These are phyloP conservation scores for Brassica balearica DNA, from an alignment of 441 rosid species.

Conservation along the genomic window DNA sequence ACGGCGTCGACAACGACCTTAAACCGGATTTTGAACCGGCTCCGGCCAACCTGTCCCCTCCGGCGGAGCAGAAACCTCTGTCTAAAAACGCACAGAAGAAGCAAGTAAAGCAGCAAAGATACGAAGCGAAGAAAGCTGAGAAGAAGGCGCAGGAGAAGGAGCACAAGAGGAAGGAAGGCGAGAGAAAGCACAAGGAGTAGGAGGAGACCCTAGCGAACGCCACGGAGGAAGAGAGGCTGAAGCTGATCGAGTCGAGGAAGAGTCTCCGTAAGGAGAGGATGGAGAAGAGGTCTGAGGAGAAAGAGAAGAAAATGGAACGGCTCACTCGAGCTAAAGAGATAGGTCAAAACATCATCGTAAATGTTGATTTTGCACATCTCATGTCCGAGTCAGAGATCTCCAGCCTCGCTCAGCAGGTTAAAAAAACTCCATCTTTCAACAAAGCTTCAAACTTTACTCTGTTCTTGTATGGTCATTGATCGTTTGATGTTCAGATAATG, in stretches of 20 bases:
- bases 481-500: conserved; percentile 89
- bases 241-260: conserved; percentile 73
- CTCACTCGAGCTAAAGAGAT: conserved; percentile 60
- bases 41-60: neutral
- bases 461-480: neutral
- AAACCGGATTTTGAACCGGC: conserved; percentile 26
- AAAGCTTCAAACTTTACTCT: conserved; percentile 12
- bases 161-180: conserved; percentile 66
- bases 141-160: conserved; percentile 76
- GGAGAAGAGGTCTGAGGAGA: conserved; percentile 77
- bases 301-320: conserved; percentile 61
- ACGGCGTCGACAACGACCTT: conserved; percentile 21
- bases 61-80: conserved; percentile 38
- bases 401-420: conserved; percentile 88
- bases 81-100: conserved; percentile 85
- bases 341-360: conserved; percentile 75
- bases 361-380: conserved; percentile 81
- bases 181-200: conserved; percentile 86
- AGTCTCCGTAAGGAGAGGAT: conserved; percentile 69
- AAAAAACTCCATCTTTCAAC: too few relatives aligned
- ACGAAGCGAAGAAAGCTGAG: conserved; percentile 82
- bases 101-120: conserved; percentile 75
- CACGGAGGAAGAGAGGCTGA: conserved; percentile 70
- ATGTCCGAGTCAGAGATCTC: conserved; percentile 76
- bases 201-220: conserved; percentile 60